These are phyloP conservation scores for Tricholoma flavovirens DNA, from an alignment of 768 basidiomycete genomes.

Conservation along the genomic window DNA sequence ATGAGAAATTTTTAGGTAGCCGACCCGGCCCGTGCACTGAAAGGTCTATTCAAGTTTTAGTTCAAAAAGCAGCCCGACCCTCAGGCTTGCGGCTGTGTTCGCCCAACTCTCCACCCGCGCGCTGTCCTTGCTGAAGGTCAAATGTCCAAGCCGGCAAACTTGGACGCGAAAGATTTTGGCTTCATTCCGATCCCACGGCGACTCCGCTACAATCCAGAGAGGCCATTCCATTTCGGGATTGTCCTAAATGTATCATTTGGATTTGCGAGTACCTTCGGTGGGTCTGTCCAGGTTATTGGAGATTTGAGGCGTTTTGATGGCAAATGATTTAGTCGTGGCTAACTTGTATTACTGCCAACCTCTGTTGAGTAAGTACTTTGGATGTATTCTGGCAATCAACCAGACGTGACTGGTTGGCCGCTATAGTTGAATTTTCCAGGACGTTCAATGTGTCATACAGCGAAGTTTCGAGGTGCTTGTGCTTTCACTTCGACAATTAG, in stretches of 20 bases:
- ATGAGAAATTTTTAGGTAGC: too few relatives aligned
- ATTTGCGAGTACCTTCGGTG: slow-evolving; percentile 52
- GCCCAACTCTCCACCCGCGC: background rate
- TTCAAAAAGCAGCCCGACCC: too few relatives aligned
- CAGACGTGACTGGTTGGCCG: background rate
- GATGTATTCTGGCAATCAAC: background rate
- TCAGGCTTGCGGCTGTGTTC: too few relatives aligned
- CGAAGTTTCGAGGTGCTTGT: slow-evolving; percentile 33
- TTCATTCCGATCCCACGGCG: slow-evolving; percentile 56
- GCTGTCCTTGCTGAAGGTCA: background rate
- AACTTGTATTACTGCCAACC: slow-evolving; percentile 86
- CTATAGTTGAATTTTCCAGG: slow-evolving; percentile 36
- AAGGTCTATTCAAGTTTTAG: too few relatives aligned
- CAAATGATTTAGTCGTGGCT: slow-evolving; percentile 40
- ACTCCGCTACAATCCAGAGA: slow-evolving; percentile 44
- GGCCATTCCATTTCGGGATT: slow-evolving; percentile 47
- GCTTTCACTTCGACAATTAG: background rate
- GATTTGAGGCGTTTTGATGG: background rate
- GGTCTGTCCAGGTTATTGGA: slow-evolving; percentile 10
- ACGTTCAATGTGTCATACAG: slow-evolving; percentile 32
- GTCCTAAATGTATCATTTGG: slow-evolving; percentile 54
- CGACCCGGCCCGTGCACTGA: too few relatives aligned
- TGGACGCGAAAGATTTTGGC: slow-evolving; percentile 40
- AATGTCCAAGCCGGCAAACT: background rate
- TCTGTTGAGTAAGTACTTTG: slow-evolving; percentile 51